These are phyloP conservation scores for Helenozyma baotianmanensis DNA, from an alignment of 805 yeast genomes.

Conservation along the genomic window DNA sequence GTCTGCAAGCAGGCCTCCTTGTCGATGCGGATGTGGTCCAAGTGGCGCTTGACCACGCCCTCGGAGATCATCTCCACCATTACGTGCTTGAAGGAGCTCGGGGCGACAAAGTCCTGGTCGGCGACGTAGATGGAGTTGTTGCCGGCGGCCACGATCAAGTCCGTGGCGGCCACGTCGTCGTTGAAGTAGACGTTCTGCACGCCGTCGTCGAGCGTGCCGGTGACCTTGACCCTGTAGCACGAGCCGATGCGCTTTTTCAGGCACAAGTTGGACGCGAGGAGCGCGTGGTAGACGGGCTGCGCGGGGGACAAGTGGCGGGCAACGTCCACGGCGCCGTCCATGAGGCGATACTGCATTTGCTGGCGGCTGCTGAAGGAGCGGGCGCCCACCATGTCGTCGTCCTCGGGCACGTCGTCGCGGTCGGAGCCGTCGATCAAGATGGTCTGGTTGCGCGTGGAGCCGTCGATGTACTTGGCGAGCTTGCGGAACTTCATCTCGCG, in stretches of 20 bases:
- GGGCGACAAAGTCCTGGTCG: constrained; percentile 57
- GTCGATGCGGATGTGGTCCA: constrained; percentile 30
- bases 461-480: constrained; percentile 53
- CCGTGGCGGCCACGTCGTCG: constrained; percentile 47
- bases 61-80: constrained; percentile 45
- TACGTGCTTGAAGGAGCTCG: constrained; percentile 59
- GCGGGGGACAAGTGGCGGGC: constrained; percentile 3
- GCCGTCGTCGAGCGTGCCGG: constrained; percentile 17
- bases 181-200: constrained; percentile 40
- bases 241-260: constrained; percentile 53
- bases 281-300: constrained; percentile 18
- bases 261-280: constrained; percentile 54
- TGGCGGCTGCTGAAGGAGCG: constrained; percentile 31
- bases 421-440: constrained; percentile 48
- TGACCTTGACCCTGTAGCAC: constrained; percentile 44
- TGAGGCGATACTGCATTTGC: constrained; percentile 59
- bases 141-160: constrained; percentile 51
- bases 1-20: constrained; percentile 56
- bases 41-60: constrained; percentile 23
- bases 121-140: constrained; percentile 59
- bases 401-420: constrained; percentile 30
- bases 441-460: constrained; percentile 48
- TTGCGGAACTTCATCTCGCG: constrained; percentile 64
- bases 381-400: constrained; percentile 4
- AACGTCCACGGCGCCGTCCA: constrained; percentile 39